Conservation (phyloP, 2,329 filamentous ascomycete species). For the Fusarium bactridioides region DNA sequence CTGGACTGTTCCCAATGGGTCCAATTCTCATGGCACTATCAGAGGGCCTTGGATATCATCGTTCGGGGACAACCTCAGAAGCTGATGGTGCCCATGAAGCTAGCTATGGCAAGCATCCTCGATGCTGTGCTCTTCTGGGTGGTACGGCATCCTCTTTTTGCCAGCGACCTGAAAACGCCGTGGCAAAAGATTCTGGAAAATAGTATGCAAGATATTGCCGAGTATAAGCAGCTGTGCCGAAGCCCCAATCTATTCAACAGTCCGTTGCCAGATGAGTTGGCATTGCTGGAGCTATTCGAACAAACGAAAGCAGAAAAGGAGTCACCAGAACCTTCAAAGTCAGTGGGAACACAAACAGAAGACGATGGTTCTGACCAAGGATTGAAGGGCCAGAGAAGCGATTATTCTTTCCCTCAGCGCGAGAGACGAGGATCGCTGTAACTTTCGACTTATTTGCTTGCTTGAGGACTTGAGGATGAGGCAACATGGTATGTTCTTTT, state of each 20-base stretch:
- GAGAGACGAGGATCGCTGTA: constrained; percentile 33
- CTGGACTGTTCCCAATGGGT: constrained; percentile 31
- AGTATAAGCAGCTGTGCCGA: constrained; percentile 34
- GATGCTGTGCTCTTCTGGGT: constrained; percentile 42
- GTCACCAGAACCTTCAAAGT: neutral
- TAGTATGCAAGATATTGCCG: constrained; percentile 41
- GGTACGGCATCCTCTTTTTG: constrained; percentile 35
- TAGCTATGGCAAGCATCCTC: constrained; percentile 44
- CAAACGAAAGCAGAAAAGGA: neutral
- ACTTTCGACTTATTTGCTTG: neutral
- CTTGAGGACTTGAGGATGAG: neutral
- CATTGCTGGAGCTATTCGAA: constrained; percentile 34
- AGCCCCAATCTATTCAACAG: constrained; percentile 16
- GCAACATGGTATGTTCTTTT: neutral
- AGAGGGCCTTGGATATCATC: constrained; percentile 43
- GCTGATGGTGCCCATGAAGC: constrained; percentile 45
- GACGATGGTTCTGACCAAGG: neutral
- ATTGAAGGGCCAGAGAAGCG: neutral
- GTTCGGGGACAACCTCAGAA: constrained; percentile 32
- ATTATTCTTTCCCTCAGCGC: neutral
- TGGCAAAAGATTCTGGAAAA: constrained; percentile 39
- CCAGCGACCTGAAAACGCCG: constrained; percentile 35
- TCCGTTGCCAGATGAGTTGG: constrained; percentile 26
- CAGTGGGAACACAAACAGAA: neutral
- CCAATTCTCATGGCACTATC: constrained; percentile 40